These are phyloP conservation scores for Graphiopsis chlorocephala DNA, from an alignment of 2,329 filamentous ascomycete genomes.

Conservation along the genomic window DNA sequence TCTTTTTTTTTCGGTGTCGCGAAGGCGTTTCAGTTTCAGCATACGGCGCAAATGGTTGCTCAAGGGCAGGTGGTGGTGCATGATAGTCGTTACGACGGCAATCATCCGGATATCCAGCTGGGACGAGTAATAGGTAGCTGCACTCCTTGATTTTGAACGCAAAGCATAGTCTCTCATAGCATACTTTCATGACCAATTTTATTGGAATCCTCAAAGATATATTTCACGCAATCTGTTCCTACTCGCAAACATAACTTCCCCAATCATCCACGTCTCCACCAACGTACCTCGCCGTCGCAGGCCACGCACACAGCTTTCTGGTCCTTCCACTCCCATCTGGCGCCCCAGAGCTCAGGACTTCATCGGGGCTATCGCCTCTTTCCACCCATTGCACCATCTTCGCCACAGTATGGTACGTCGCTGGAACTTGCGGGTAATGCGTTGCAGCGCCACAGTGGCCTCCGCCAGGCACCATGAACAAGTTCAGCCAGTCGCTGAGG, in stretches of 20 bases:
- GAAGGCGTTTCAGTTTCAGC: neutral
- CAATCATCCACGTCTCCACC: slow-evolving; percentile 25
- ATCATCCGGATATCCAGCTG: neutral
- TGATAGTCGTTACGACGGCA: neutral
- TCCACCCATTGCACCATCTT: slow-evolving; percentile 34
- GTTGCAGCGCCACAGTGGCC: slow-evolving; percentile 36
- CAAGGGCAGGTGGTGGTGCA: neutral
- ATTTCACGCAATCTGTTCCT: neutral
- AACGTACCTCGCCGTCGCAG: slow-evolving; percentile 30
- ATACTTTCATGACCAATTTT: neutral
- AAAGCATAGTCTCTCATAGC: neutral
- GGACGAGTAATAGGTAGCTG: slow-evolving; percentile 4
- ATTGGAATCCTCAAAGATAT: neutral
- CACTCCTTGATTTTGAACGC: neutral
- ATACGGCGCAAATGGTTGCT: neutral
- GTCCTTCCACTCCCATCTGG: slow-evolving; percentile 32
- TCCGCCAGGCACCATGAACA: slow-evolving; percentile 41
- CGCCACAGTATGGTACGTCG: slow-evolving; percentile 28
- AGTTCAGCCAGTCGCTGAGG: slow-evolving; percentile 36
- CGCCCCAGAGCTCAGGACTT: slow-evolving; percentile 32
- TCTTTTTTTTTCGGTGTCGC: neutral
- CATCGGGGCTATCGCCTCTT: slow-evolving; percentile 29
- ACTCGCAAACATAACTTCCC: slow-evolving; percentile 27
- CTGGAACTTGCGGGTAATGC: slow-evolving; percentile 33
- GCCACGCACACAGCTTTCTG: slow-evolving; percentile 37